These are phyloP conservation scores for Cymbomonas tetramitiformis DNA, from an alignment of 139 green algal genomes.

Conservation along the genomic window DNA sequence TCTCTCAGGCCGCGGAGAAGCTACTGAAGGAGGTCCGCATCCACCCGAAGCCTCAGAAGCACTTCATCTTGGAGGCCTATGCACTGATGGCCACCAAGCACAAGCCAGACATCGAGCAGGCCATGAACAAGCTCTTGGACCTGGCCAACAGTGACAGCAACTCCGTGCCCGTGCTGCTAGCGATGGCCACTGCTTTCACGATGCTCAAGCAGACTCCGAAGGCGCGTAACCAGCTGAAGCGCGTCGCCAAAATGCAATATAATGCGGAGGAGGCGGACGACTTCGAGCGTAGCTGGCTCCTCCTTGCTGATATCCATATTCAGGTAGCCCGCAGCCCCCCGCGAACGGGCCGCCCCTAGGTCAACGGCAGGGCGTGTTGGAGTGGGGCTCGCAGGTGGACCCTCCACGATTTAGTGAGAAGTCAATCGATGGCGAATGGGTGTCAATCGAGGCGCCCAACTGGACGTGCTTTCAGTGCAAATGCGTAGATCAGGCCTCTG, in stretches of 20 bases:
- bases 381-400: too few relatives aligned
- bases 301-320: constrained; percentile 63
- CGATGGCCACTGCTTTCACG: constrained; percentile 34
- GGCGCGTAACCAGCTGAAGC: constrained; percentile 47
- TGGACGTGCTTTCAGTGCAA: too few relatives aligned
- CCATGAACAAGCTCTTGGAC: constrained; percentile 31
- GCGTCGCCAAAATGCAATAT: constrained; percentile 54
- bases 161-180: constrained; percentile 55
- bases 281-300: constrained; percentile 57
- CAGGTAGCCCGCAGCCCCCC: too few relatives aligned
- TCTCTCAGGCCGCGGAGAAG: constrained; percentile 27
- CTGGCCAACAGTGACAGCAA: constrained; percentile 34
- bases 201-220: constrained; percentile 54
- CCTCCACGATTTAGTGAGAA: too few relatives aligned
- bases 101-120: constrained; percentile 30
- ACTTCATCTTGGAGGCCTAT: constrained; percentile 35
- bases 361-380: too few relatives aligned
- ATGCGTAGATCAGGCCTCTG: too few relatives aligned
- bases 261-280: constrained; percentile 50
- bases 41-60: background rate
- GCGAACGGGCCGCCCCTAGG: constrained; percentile 23
- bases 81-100: constrained; percentile 41
- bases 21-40: background rate
- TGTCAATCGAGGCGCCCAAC: too few relatives aligned
- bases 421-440: too few relatives aligned